A percentile compares a stretch with the other conserved stretches of the same genome.
Evolutionary conservation across 2,329 filamentous ascomycete species (phyloP).

Genomic region (Xylaria sp.): DNA sequence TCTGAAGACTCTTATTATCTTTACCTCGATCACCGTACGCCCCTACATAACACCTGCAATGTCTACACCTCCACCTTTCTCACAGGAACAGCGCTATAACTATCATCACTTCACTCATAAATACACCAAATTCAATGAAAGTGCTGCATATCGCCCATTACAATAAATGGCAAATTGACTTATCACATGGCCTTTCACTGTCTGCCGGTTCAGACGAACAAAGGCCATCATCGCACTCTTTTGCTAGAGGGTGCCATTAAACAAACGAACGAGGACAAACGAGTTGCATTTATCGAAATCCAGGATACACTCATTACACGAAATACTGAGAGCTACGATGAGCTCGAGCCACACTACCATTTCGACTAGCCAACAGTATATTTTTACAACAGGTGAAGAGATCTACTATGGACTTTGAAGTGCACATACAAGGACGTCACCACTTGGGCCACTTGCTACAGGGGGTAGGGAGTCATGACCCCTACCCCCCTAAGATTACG

Average conservation of each 20-base stretch:
- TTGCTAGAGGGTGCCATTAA: background rate
- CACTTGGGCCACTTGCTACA: too few species aligned
- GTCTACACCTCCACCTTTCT: background rate
- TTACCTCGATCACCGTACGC: background rate
- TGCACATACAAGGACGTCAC: too few species aligned
- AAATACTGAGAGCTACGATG: too few species aligned
- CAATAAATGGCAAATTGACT: too few species aligned
- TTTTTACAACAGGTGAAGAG: too few species aligned
- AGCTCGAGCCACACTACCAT: too few species aligned
- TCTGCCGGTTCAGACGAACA: background rate
- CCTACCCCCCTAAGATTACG: background rate
- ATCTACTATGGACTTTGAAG: too few species aligned
- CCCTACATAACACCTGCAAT: background rate
- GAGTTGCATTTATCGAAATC: background rate
- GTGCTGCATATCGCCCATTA: background rate
- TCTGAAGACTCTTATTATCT: background rate
- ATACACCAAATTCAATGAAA: background rate
- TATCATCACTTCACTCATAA: background rate
- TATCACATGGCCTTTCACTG: background rate
- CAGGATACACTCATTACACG: background rate
- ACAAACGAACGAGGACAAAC: background rate
- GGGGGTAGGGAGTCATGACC: conserved; percentile 14
- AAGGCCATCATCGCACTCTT: background rate
- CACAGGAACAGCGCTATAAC: background rate
- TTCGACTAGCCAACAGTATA: too few species aligned